Base-by-base conservation (phyloP, 768 basidiomycete genomes). In the Hygrocybe coccinea region DNA sequence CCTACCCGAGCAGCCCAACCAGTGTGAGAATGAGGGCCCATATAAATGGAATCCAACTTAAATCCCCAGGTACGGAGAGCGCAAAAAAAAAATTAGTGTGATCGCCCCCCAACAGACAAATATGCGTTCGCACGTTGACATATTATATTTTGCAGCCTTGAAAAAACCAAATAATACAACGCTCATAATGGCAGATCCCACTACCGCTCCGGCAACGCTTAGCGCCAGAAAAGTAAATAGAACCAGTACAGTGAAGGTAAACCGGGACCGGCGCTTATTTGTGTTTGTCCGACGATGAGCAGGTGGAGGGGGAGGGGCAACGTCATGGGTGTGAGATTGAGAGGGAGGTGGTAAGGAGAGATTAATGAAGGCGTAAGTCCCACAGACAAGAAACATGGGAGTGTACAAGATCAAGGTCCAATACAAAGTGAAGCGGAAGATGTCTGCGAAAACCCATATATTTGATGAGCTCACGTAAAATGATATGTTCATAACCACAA, bases 351-450 rank as follows among this genome's bases (percentile, higher is more conserved):
- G 78, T 56, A 78, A 79, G 34, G 76, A 74, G 44, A 79, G 71
- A 57, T 80, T 82, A 68, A 76, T 71, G 58, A 80, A 80, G 11
- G 79, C 79, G 55, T 79, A 80, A 7, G 62, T 56, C 6, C 79
- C 80, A 56, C 78, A 80, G 38, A 75, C 43, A 45, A 79, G 56
- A 59, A 80, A 80, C n/a, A 77, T 60, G 33, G 79, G 80, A 0
- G 72, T 75, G 64, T 80, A 80, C 52, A 79, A 77, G 36, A 77
- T 65, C 11, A 80, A 68, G 15, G 72, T 78, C 79, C 80, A 82
- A 56, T 76, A 80, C 15, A 82, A 65, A 22, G 79, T 80, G 65
- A 80, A 80, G 35, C 72, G 73, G 63, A 82, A 80, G 22, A 80
- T 64, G 57, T 82, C 79, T 81, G n/a, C n/a, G n/a, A n/a, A n/a